Evolutionary conservation across 2,329 filamentous ascomycete genomes (phyloP), one percentile per base, ranked within the genome.

Genomic region (Tolypocladium endophyticum): DNA sequence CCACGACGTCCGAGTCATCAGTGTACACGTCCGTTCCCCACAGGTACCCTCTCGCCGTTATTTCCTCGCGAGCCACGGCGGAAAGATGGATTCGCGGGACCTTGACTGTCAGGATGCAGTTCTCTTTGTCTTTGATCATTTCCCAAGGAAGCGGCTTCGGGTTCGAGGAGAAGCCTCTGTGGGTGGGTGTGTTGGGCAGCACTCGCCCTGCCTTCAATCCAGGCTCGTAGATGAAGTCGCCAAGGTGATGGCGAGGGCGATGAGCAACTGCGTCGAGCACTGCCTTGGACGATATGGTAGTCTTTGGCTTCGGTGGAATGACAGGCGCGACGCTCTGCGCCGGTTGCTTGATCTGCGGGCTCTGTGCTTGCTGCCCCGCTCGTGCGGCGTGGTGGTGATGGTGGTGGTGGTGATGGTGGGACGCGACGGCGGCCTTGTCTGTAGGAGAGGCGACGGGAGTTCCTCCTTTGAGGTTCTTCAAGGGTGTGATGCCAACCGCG

Each of bases 21-120:
- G 92, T 96, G 70, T 97, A 97, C 8, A 99, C 83, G 43, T 95
- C 92, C 0, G 91, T 94, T 1, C 94, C 94, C 92, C 93, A 99
- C 0, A 99, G 73, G 9, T 90, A 89, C 25, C 88, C 83, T 39
- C 90, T 84, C 9, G 85, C 77, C 14, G 92, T 95, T 57, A 97
- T 92, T 65, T 95, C 90, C 70, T 94, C 89, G 36, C 93, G 83
- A 30, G 89, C 84, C 9, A 80, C 75, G 0, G 84, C 73, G 11
- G 83, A 84, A 9, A 99, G 78, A 67, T 94, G 91, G 55, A 89
- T 84, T 35, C 89, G 85, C 2, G 92, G 88, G 8, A 99, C 86
- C 67, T 94, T 90, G 62, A 99, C 82, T 0, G 91, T 97, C 63
- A 95, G 85, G 0, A 90, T 95, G 70, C 91, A 96, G 67, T 97